phyloP scores from a whole-genome alignment of 73 alveolate species.

The Blepharisma japonicum region DNA sequence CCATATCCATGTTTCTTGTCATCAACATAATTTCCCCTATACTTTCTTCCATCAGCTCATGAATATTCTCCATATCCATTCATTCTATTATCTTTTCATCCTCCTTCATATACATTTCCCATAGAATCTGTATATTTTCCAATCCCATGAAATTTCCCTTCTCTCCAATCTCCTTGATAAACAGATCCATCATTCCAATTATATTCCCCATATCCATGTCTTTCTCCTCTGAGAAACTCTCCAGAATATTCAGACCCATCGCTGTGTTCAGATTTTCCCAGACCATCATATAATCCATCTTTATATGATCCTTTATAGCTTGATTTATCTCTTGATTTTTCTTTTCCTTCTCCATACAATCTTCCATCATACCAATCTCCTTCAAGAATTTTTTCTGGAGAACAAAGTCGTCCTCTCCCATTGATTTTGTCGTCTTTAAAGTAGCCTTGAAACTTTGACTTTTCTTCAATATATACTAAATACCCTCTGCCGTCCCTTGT shows the following conservation, averaged over 20 bases:
- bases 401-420: slow-evolving; percentile 19
- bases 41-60: slow-evolving; percentile 32
- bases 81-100: slow-evolving; percentile 23
- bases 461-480: neutral
- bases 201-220: slow-evolving; percentile 32
- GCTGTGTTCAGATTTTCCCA: neutral
- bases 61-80: slow-evolving; percentile 30
- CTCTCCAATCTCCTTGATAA: slow-evolving; percentile 25
- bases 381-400: slow-evolving; percentile 8
- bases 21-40: slow-evolving; percentile 25
- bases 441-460: slow-evolving; percentile 26
- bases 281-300: neutral
- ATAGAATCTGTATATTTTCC: slow-evolving; percentile 7
- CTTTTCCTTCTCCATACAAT: slow-evolving; percentile 10
- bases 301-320: slow-evolving; percentile 1
- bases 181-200: slow-evolving; percentile 16
- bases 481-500: neutral
- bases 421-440: neutral
- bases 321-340: slow-evolving; percentile 5
- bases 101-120: slow-evolving; percentile 31
- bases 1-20: slow-evolving; percentile 34
- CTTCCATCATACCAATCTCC: slow-evolving; percentile 10
- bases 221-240: slow-evolving; percentile 28
- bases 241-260: slow-evolving; percentile 33
- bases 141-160: slow-evolving; percentile 25